Conservation (phyloP, 495 filamentous ascomycete genomes). For the Usnea hakonensis region DNA sequence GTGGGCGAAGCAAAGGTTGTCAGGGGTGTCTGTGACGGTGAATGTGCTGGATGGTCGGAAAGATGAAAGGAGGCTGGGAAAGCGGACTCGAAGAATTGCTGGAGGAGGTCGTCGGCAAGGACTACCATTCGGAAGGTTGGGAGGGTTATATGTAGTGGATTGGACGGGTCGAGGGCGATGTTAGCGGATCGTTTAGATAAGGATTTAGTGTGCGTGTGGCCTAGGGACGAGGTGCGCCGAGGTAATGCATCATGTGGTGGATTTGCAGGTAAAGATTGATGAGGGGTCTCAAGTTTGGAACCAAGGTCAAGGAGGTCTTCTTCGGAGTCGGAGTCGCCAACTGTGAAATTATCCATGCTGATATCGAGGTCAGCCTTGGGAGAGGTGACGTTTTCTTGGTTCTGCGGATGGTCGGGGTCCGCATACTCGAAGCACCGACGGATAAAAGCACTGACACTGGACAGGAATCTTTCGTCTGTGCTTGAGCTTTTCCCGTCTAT, state of each 20-base stretch:
- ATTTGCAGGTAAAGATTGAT: slow-evolving; percentile 10
- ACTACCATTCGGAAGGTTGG: slow-evolving; percentile 99
- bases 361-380: slow-evolving; percentile 28
- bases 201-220: slow-evolving; percentile 18
- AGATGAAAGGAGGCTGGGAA: slow-evolving; percentile 68
- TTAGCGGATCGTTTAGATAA: slow-evolving; percentile 51
- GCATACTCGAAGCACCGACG: slow-evolving; percentile 96
- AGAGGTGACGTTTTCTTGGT: slow-evolving; percentile 34
- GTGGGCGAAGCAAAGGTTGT: slow-evolving; percentile 63
- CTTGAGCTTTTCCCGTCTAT: slow-evolving; percentile 32
- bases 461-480: slow-evolving; percentile 72
- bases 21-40: slow-evolving; percentile 44
- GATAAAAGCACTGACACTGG: slow-evolving; percentile 91
- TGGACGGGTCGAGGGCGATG: slow-evolving; percentile 79
- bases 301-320: slow-evolving; percentile 62
- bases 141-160: slow-evolving; percentile 90
- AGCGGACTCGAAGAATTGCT: slow-evolving; percentile 87
- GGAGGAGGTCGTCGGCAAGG: slow-evolving; percentile 87
- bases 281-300: slow-evolving; percentile 25
- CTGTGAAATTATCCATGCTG: slow-evolving; percentile 57
- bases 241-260: slow-evolving; percentile 9
- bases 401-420: slow-evolving; percentile 74
- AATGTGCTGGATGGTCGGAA: slow-evolving; percentile 36
- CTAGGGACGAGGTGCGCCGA: slow-evolving; percentile 18
- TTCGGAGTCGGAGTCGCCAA: slow-evolving; percentile 68